phyloP scores from a whole-genome alignment of 1,139 yeast genomes.

The Debaryomyces singareniensis region DNA sequence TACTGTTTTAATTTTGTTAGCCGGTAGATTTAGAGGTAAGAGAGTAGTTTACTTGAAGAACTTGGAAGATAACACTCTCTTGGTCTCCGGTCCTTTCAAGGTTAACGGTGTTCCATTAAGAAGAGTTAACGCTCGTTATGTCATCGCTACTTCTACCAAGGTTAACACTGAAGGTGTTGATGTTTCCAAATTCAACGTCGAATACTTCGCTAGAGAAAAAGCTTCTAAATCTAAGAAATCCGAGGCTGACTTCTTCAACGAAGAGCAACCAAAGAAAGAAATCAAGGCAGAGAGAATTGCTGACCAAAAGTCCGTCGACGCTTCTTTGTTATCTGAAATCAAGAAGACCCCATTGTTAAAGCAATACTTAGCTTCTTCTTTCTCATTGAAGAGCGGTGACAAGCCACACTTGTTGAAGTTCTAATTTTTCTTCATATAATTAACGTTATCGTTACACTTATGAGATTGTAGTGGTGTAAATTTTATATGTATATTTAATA shows the following conservation, averaged over 20 bases:
- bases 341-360: constrained; percentile 97
- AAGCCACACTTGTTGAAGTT: constrained; percentile 98
- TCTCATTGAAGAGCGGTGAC: constrained; percentile 98
- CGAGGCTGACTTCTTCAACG: constrained; percentile 94
- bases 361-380: constrained; percentile 94
- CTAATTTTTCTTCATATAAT: constrained; percentile 35
- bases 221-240: constrained; percentile 71
- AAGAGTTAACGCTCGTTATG: constrained; percentile 98
- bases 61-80: constrained; percentile 97
- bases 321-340: constrained; percentile 88
- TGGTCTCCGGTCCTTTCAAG: constrained; percentile 99
- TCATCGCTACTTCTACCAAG: constrained; percentile 96
- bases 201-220: constrained; percentile 97
- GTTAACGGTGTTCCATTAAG: constrained; percentile 99
- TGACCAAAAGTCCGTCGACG: constrained; percentile 96
- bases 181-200: constrained; percentile 88
- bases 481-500: constrained; percentile 33
- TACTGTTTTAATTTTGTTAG: constrained; percentile 94
- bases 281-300: constrained; percentile 93
- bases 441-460: constrained; percentile 8
- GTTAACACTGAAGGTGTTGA: constrained; percentile 77
- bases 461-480: constrained; percentile 13
- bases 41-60: constrained; percentile 98
- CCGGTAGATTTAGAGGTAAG: constrained; percentile 99
- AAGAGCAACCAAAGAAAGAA: constrained; percentile 80